These are phyloP conservation scores for Lactarius akahatsu DNA, from an alignment of 768 basidiomycete genomes.

Conservation along the genomic window DNA sequence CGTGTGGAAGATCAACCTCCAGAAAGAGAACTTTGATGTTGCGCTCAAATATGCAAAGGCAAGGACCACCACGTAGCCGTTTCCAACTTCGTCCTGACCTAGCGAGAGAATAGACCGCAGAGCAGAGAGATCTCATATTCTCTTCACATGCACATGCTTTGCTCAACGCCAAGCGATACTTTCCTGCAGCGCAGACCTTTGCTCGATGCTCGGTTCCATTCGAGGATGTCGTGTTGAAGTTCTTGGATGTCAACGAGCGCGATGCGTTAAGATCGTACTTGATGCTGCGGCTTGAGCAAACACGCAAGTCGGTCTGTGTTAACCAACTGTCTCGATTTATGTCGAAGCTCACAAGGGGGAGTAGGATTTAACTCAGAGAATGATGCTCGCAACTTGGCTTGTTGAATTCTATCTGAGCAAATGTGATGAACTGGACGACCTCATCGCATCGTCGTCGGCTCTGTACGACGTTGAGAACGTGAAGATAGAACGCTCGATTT, in stretches of 20 bases:
- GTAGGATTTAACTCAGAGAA: slow-evolving; percentile 89
- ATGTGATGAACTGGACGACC: slow-evolving; percentile 93
- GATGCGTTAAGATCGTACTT: slow-evolving; percentile 91
- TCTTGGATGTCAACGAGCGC: slow-evolving; percentile 84
- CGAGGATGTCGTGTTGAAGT: slow-evolving; percentile 89
- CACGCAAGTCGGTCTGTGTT: slow-evolving; percentile 69
- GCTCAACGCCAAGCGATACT: slow-evolving; percentile 78
- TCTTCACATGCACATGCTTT: slow-evolving; percentile 79
- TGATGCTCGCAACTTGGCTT: slow-evolving; percentile 98
- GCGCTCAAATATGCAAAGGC: slow-evolving; percentile 86
- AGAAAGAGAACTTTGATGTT: slow-evolving; percentile 71
- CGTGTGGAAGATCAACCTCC: slow-evolving; percentile 90
- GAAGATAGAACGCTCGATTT: slow-evolving; percentile 69
- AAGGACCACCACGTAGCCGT: not conserved
- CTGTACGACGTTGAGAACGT: slow-evolving; percentile 85
- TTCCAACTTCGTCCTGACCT: not conserved
- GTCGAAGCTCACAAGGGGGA: not conserved
- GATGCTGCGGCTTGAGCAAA: slow-evolving; percentile 80
- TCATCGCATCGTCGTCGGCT: slow-evolving; percentile 82
- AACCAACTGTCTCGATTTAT: too few relatives aligned
- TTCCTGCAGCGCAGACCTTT: slow-evolving; percentile 90
- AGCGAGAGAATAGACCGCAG: slow-evolving; percentile 59
- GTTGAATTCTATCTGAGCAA: slow-evolving; percentile 97
- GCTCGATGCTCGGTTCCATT: slow-evolving; percentile 86
- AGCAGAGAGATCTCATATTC: slow-evolving; percentile 82